Percentiles rank a stretch among this genome's conserved stretches.
Evolutionary conservation across 495 filamentous ascomycete species (phyloP).

Genomic region (Durotheca rogersii): DNA sequence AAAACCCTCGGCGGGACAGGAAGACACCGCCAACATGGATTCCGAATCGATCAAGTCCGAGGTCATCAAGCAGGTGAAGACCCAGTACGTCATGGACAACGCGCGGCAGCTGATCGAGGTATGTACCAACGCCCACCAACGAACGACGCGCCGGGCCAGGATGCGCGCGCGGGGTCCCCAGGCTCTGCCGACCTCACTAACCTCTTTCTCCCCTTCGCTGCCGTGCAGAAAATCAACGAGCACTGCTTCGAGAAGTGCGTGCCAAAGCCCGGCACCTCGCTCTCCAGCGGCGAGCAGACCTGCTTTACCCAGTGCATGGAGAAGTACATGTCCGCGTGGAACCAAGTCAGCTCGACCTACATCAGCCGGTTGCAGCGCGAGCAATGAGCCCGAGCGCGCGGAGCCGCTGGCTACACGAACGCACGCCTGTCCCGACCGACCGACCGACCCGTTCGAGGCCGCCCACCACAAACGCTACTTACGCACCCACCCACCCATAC

Average conservation of each 20-base stretch:
- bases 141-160: no score
- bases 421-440: neutral
- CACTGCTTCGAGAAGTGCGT: slow-evolving; percentile 96
- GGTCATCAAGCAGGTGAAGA: slow-evolving; percentile 71
- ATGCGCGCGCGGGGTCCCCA: no score
- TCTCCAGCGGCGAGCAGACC: slow-evolving; percentile 69
- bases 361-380: slow-evolving; percentile 70
- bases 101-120: slow-evolving; percentile 74
- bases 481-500: no score
- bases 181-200: no score
- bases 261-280: slow-evolving; percentile 73
- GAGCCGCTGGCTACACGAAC: no score
- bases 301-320: slow-evolving; percentile 92
- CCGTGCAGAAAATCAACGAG: slow-evolving; percentile 91
- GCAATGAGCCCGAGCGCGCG: slow-evolving; percentile 15
- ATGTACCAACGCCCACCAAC: no score
- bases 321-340: slow-evolving; percentile 96
- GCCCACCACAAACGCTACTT: no score
- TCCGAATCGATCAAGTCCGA: slow-evolving; percentile 59
- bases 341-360: slow-evolving; percentile 75
- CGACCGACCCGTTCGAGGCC: no score
- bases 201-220: no score
- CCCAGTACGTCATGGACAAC: slow-evolving; percentile 73
- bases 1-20: neutral
- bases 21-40: slow-evolving; percentile 38